Conservation (phyloP, 176 grass and related monocot genomes). For the Cymbopogon citratus region DNA sequence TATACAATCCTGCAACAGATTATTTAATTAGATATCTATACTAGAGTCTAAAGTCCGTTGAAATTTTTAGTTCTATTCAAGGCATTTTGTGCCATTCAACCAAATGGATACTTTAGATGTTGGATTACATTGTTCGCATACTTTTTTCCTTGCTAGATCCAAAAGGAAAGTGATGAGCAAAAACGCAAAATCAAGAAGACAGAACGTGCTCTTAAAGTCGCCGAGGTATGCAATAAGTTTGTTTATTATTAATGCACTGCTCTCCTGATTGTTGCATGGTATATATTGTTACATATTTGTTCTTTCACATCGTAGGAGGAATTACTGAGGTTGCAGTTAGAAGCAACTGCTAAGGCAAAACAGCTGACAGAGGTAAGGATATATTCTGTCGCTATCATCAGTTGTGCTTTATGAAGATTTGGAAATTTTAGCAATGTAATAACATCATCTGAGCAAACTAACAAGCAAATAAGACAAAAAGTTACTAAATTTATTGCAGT, state of each 20-base stretch:
- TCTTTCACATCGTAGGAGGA: conserved; percentile 60
- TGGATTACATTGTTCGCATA: conserved; percentile 4
- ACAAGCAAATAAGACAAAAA: background rate
- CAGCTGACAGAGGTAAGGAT: conserved; percentile 68
- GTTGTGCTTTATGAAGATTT: background rate
- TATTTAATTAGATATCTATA: background rate
- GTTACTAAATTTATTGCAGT: background rate
- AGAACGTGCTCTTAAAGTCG: conserved; percentile 83
- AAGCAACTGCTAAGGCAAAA: conserved; percentile 69
- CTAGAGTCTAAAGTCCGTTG: background rate
- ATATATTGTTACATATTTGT: conserved; percentile 20
- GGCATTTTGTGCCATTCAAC: background rate
- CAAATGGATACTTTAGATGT: background rate
- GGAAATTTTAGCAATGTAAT: background rate
- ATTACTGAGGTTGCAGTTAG: conserved; percentile 73
- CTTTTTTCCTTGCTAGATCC: conserved; percentile 49
- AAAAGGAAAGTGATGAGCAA: conserved; percentile 69
- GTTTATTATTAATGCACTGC: background rate
- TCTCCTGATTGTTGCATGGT: background rate
- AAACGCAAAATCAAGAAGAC: conserved; percentile 74
- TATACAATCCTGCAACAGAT: background rate
- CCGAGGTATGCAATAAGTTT: conserved; percentile 62
- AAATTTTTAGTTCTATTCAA: background rate
- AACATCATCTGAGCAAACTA: background rate
- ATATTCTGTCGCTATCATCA: background rate